These are phyloP conservation scores for Cryptococcus maquisensis DNA, from an alignment of 1,284 basidiomycete genomes.

Conservation along the genomic window DNA sequence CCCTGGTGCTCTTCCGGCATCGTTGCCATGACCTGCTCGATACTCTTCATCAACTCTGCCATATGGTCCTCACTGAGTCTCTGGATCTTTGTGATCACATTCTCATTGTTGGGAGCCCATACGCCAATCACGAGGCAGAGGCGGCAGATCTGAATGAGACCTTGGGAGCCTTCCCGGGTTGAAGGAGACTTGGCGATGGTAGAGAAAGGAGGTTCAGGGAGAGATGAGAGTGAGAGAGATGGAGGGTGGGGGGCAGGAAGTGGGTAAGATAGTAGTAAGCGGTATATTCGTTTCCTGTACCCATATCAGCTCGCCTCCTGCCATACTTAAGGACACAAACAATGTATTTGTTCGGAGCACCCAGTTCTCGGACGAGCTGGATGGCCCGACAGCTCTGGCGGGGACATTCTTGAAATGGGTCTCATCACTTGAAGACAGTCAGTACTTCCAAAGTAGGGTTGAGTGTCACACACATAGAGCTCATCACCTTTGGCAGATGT, in stretches of 20 bases:
- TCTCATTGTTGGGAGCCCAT: slow-evolving; percentile 43
- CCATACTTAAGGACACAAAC: slow-evolving; percentile 15
- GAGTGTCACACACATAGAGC: slow-evolving; percentile 17
- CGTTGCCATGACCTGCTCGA: slow-evolving; percentile 41
- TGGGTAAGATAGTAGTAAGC: slow-evolving; percentile 40
- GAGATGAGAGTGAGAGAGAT: slow-evolving; percentile 29
- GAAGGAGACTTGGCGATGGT: slow-evolving; percentile 35
- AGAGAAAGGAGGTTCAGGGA: slow-evolving; percentile 43
- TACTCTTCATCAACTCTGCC: slow-evolving; percentile 45
- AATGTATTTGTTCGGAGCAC: slow-evolving; percentile 42
- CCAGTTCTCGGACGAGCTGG: slow-evolving; percentile 38
- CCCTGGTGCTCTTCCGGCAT: slow-evolving; percentile 23
- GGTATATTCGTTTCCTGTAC: slow-evolving; percentile 42
- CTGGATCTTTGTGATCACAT: slow-evolving; percentile 44
- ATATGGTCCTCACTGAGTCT: slow-evolving; percentile 39
- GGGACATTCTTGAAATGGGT: slow-evolving; percentile 38
- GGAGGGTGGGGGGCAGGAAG: slow-evolving; percentile 35
- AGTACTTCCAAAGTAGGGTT: not conserved
- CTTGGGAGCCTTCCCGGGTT: slow-evolving; percentile 24
- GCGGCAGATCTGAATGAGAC: slow-evolving; percentile 35
- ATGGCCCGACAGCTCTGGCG: slow-evolving; percentile 11
- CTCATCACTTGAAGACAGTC: slow-evolving; percentile 19
- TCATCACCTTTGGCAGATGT: slow-evolving; percentile 20
- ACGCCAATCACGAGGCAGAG: slow-evolving; percentile 38
- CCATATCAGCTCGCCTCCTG: not conserved